Evolutionary conservation across 2,329 filamentous ascomycete genomes (phyloP), one percentile per base, ranked within the genome.

Genomic region (Fragosphaeria purpurea): DNA sequence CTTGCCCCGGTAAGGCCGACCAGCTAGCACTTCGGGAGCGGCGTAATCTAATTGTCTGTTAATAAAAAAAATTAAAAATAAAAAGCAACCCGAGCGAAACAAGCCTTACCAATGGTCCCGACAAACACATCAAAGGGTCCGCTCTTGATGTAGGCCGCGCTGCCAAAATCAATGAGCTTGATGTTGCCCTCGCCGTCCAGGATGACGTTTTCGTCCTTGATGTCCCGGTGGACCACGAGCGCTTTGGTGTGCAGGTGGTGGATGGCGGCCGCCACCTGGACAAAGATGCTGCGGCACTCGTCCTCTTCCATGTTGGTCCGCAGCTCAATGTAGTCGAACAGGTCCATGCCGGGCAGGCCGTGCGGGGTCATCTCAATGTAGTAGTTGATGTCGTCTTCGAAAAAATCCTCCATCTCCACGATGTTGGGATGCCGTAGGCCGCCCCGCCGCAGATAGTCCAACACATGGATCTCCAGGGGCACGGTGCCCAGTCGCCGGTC

Each of bases 101-200:
- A 22, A 22, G 22, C 22, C 84, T 63, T 73, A 96, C 91, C 91
- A 67, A 98, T 97, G 1, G 93, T 98, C 53, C 93, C 93, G 47
- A 98, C 93, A 70, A 98, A 98, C 11, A 98, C 93, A 65, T 97
- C 90, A 74, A 98, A 98, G 44, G 93, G 93, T 11, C 93, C 93
- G 65, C 86, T 96, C 71, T 95, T 96, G 73, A 97, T 95, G 65
- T 98, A 98, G 55, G 93, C 90, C 53, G 93, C 93, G 63, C 90
- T 96, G 53, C 93, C 93, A 69, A 98, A 98, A 67, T 98, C 93
- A 59, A 97, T 97, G 61, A 98, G 74, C 70, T 96, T 97, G 68
- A 98, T 95, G 59, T 86, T 84, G 32, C 91, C 90, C 64, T 97
- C 90, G 38, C 93, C 91, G 62, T 98, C 93, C 12, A 98, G 74